Base-by-base conservation (phyloP, 2,329 filamentous ascomycete species). In the Ustulina deusta region DNA sequence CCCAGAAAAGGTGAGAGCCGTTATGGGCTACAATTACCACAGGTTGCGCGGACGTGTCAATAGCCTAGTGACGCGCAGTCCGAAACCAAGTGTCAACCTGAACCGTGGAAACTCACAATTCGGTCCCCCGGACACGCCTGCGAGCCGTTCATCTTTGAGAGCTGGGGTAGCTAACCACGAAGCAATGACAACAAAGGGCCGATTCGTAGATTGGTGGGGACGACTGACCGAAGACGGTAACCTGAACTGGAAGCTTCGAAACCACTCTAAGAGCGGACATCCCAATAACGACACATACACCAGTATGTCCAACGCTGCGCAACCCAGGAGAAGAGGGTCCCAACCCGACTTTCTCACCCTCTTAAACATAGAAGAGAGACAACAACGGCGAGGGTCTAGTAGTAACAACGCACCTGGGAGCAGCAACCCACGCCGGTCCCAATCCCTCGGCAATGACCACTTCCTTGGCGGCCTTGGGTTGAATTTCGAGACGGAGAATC, bases 21-120 rank as follows among this genome's bases (percentile, higher is more conserved):
- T 79, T 1, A 61, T 85, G 2, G 79, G 78, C 13, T 79, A 80
- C 59, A 79, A 78, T 42, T 78, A 79, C 10, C 75, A 74, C 63
- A 74, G 73, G 32, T 68, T 84, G 32, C 78, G 78, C 10, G 79
- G 77, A 20, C 76, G 78, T 4, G 69, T 83, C 36, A 74, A 74
- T 54, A 70, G 73, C 27, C 61, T 80, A 49, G 68, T 79, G 66
- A 65, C 70, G 29, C 70, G 75, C 52, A 78, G 77, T 54, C 78
- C 74, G 17, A 74, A 76, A 9, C 78, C 82, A 2, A 81, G 79
- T 54, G 82, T 87, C 34, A 83, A 87, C 64, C 79, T 87, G 69
- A 82, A 87, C 75, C 79, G 84, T 55, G 84, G 85, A 6, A 85
- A 84, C 71, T 86, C 86, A 9, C 86, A 87, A 70, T 86, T 85